A percentile compares a stretch with the other conserved stretches of the same genome.
Conservation (phyloP, 345 rosid genomes). For the Arabidopsis suecica region DNA sequence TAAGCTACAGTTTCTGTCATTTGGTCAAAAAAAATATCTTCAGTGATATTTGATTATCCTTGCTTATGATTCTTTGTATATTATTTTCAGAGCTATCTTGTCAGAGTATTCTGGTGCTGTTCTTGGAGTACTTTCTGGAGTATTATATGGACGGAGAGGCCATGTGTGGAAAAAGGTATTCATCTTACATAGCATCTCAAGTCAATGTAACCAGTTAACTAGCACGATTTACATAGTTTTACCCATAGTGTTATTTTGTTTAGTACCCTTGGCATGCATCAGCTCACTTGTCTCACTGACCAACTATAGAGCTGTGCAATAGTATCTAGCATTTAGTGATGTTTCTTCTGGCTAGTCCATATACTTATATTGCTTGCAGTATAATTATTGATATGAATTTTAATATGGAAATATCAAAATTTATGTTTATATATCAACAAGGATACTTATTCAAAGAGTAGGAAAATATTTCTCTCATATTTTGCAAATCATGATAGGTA, state of each 20-base stretch:
- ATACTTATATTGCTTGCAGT: constrained; percentile 7
- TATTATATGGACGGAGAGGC: constrained; percentile 76
- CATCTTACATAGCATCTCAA: constrained; percentile 18
- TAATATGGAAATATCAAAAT: background rate
- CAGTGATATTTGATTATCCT: background rate
- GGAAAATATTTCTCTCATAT: background rate
- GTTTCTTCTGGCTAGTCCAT: constrained; percentile 4
- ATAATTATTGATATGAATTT: background rate
- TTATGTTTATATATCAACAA: background rate
- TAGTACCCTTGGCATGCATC: background rate
- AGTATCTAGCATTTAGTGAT: constrained; percentile 6
- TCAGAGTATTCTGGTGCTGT: constrained; percentile 98
- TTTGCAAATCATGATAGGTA: constrained; percentile 54
- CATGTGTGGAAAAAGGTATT: constrained; percentile 89
- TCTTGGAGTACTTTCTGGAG: constrained; percentile 96
- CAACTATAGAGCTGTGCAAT: constrained; percentile 3
- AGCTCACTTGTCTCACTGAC: background rate
- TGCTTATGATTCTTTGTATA: background rate
- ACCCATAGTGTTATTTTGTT: background rate
- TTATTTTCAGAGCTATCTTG: constrained; percentile 71
- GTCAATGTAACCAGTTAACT: background rate
- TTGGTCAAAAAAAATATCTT: background rate
- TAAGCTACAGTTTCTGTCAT: background rate
- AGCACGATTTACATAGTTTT: constrained; percentile 2
- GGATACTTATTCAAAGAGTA: constrained; percentile 6